These are phyloP conservation scores for Triadica sebifera DNA, from an alignment of 345 rosid species.

Conservation along the genomic window DNA sequence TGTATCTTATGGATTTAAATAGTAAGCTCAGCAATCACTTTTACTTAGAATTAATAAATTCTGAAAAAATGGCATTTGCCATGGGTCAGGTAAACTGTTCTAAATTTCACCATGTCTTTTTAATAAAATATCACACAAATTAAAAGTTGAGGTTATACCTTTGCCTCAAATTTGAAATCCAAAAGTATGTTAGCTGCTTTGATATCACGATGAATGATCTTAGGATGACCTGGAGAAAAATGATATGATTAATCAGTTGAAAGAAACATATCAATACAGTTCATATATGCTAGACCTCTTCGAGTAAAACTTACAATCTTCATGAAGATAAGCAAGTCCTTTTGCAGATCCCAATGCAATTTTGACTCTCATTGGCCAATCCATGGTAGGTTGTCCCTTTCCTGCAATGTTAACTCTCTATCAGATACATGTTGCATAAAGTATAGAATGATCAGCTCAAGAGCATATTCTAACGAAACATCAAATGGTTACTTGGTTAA, in stretches of 20 bases:
- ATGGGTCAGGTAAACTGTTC: neutral
- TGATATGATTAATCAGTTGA: neutral
- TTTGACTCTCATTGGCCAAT: slow-evolving; percentile 65
- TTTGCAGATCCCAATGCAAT: slow-evolving; percentile 89
- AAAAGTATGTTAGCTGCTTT: slow-evolving; percentile 85
- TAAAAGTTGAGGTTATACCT: slow-evolving; percentile 40
- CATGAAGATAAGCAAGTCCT: slow-evolving; percentile 94
- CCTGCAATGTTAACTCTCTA: slow-evolving; percentile 37
- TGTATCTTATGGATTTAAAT: neutral
- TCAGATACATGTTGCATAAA: slow-evolving; percentile 11
- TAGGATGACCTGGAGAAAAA: slow-evolving; percentile 69
- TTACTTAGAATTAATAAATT: neutral
- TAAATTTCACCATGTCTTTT: neutral
- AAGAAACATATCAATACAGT: no score
- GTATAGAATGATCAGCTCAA: no score
- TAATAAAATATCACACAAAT: neutral
- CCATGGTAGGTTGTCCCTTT: slow-evolving; percentile 66
- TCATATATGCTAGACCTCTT: no score
- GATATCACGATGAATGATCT: slow-evolving; percentile 91
- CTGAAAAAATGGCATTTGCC: neutral
- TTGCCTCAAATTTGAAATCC: slow-evolving; percentile 82
- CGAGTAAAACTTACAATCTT: slow-evolving; percentile 67
- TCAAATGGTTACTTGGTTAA: no score
- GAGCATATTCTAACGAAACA: no score
- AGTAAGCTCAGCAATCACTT: neutral